phyloP scores from a whole-genome alignment of 1,139 yeast species.

The Oligophagozyma castellii region DNA sequence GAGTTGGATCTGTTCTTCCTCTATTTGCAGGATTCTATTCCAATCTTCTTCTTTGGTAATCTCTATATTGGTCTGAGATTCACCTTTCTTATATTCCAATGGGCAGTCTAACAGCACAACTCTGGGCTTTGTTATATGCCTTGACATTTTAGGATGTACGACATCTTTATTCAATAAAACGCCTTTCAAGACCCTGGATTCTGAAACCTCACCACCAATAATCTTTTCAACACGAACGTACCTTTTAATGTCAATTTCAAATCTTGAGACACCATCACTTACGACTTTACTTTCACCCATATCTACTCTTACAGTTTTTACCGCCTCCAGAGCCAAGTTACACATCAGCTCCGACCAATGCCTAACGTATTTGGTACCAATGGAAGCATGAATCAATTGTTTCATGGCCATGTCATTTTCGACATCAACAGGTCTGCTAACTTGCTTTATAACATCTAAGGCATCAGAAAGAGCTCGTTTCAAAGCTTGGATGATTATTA shows the following conservation, averaged over 20 bases:
- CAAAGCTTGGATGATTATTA: conserved; percentile 85
- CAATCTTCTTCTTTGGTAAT: conserved; percentile 94
- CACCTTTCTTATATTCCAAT: conserved; percentile 96
- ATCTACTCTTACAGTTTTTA: conserved; percentile 62
- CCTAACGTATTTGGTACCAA: conserved; percentile 89
- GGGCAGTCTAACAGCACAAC: conserved; percentile 89
- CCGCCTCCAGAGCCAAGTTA: conserved; percentile 73
- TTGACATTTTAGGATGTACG: conserved; percentile 94
- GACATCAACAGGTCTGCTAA: conserved; percentile 74
- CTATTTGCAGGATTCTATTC: conserved; percentile 89
- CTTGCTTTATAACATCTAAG: conserved; percentile 69
- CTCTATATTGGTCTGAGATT: conserved; percentile 95
- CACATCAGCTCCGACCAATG: conserved; percentile 94
- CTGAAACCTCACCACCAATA: conserved; percentile 95
- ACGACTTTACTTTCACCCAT: conserved; percentile 36
- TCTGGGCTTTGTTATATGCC: conserved; percentile 78
- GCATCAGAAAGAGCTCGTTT: conserved; percentile 89
- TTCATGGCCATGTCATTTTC: conserved; percentile 79
- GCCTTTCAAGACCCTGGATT: conserved; percentile 79
- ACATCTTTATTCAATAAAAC: conserved; percentile 91
- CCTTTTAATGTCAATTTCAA: conserved; percentile 83
- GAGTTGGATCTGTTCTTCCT: conserved; percentile 88
- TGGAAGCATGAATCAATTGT: conserved; percentile 74
- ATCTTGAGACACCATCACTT: conserved; percentile 28
- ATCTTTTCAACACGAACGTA: conserved; percentile 89